Evolutionary conservation across 2,329 filamentous ascomycete genomes (phyloP).

Genomic region (Didymella pinodella): DNA sequence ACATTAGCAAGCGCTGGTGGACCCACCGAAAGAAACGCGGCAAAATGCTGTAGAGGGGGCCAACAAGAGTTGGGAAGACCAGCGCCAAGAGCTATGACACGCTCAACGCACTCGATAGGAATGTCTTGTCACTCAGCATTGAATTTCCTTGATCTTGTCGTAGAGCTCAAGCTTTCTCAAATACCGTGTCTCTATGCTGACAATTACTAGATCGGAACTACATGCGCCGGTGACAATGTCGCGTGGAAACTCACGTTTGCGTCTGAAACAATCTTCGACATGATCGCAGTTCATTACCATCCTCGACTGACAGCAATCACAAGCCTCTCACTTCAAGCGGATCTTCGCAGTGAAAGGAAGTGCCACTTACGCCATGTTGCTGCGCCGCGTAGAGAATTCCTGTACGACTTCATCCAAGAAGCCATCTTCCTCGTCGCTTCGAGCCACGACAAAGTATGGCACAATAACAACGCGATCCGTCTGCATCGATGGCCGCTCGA

Average conservation of each 20-base stretch:
- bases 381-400: background rate
- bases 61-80: background rate
- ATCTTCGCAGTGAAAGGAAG: no score
- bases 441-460: no score
- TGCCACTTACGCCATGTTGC: background rate
- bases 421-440: no score
- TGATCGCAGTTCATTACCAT: background rate
- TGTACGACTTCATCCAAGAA: no score
- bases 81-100: background rate
- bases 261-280: conserved; percentile 11
- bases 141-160: background rate
- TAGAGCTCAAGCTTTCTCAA: background rate
- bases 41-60: conserved; percentile 23
- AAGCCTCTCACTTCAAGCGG: no score
- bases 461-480: no score
- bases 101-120: background rate
- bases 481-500: no score
- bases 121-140: background rate
- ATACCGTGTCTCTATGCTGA: conserved; percentile 9
- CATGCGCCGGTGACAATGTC: background rate
- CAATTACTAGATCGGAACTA: background rate
- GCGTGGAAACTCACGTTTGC: conserved; percentile 6
- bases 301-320: no score
- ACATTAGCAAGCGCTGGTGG: conserved; percentile 39
- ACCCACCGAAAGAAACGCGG: conserved; percentile 31